phyloP scores from a whole-genome alignment of 2,329 filamentous ascomycete genomes.

The Botrytis fragariae region DNA sequence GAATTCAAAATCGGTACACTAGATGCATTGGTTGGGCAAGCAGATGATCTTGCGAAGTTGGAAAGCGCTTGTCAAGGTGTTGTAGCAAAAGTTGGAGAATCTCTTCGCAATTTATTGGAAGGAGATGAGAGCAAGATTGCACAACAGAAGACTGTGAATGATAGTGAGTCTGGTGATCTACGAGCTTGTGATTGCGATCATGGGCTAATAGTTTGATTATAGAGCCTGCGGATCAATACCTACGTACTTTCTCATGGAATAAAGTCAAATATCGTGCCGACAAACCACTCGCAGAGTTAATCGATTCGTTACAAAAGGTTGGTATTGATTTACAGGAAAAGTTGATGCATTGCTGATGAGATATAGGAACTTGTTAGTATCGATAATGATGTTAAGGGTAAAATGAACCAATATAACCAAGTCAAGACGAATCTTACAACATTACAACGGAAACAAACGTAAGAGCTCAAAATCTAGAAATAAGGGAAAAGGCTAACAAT shows the following conservation, averaged over 20 bases:
- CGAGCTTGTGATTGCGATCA: not conserved
- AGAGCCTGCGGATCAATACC: conserved; percentile 96
- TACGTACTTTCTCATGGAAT: conserved; percentile 90
- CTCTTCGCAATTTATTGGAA: conserved; percentile 37
- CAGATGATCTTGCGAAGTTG: conserved; percentile 90
- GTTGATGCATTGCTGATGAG: not conserved
- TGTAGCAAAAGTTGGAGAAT: conserved; percentile 69
- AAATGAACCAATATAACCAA: conserved; percentile 91
- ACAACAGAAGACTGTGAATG: conserved; percentile 76
- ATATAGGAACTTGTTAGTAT: conserved; percentile 79
- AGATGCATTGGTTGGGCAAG: conserved; percentile 92
- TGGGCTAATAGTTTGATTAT: conserved; percentile 24
- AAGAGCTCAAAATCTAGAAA: conserved; percentile 36
- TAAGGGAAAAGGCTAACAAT: conserved; percentile 23
- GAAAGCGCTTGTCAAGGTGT: conserved; percentile 76
- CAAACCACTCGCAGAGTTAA: conserved; percentile 81
- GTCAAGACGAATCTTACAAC: conserved; percentile 81
- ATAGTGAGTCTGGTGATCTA: conserved; percentile 58
- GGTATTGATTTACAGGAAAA: not conserved
- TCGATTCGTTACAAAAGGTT: conserved; percentile 86
- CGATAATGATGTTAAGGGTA: conserved; percentile 93
- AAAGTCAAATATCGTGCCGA: conserved; percentile 96
- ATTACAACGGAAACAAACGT: conserved; percentile 86
- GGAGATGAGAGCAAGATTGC: conserved; percentile 54
- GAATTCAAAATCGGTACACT: conserved; percentile 98